phyloP scores from a whole-genome alignment of 495 filamentous ascomycete genomes.

The Thermothielavioides terrestris region DNA sequence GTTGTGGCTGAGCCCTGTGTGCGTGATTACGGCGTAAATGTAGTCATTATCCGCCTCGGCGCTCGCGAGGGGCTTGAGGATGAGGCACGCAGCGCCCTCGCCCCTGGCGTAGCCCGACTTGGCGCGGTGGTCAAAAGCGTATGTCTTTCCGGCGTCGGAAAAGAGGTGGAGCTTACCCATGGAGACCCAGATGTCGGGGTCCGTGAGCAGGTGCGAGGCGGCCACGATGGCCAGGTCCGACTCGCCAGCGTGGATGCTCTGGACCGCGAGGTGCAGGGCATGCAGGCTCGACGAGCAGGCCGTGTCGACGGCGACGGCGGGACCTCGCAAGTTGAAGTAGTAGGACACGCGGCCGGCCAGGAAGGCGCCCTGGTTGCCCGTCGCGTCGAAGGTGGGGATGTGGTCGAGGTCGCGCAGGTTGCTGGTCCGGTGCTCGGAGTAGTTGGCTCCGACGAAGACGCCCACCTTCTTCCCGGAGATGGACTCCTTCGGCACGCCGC shows the following conservation, averaged over 20 bases:
- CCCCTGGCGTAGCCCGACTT: slow-evolving; percentile 38
- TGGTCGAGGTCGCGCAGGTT: slow-evolving; percentile 34
- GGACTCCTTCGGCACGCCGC: slow-evolving; percentile 39
- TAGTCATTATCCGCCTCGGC: slow-evolving; percentile 47
- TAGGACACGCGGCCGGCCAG: slow-evolving; percentile 50
- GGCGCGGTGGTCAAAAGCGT: slow-evolving; percentile 35
- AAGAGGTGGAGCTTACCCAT: slow-evolving; percentile 30
- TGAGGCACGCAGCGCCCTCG: slow-evolving; percentile 34
- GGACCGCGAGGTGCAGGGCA: slow-evolving; percentile 63
- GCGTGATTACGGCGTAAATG: slow-evolving; percentile 47
- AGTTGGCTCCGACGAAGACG: slow-evolving; percentile 38
- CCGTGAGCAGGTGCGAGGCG: slow-evolving; percentile 35
- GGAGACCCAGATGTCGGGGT: slow-evolving; percentile 37
- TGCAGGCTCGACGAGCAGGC: slow-evolving; percentile 71
- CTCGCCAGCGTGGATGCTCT: slow-evolving; percentile 55
- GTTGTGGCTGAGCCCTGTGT: slow-evolving; percentile 47
- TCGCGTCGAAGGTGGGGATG: slow-evolving; percentile 33
- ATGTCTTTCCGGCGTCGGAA: slow-evolving; percentile 30
- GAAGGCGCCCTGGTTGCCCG: slow-evolving; percentile 38
- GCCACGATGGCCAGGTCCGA: slow-evolving; percentile 39
- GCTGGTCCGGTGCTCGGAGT: slow-evolving; percentile 29
- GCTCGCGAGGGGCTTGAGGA: slow-evolving; percentile 46
- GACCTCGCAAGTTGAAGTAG: slow-evolving; percentile 45
- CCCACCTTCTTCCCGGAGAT: slow-evolving; percentile 38
- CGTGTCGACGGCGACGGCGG: slow-evolving; percentile 67